Base-by-base conservation (phyloP, 2,329 filamentous ascomycete genomes). In the Penicillium fuscoglaucum region DNA sequence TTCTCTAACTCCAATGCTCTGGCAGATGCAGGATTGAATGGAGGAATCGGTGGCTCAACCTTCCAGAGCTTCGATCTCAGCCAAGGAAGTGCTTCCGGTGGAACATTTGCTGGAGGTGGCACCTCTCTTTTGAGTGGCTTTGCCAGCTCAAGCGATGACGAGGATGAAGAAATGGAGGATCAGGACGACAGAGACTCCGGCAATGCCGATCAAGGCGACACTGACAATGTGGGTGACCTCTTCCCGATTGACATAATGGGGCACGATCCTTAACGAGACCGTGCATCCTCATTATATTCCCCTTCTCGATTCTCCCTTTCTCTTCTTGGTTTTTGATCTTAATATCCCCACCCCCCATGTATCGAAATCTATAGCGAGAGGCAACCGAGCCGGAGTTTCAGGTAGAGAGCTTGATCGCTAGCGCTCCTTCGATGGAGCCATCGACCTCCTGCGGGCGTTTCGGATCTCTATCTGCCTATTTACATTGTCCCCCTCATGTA, bases 61-160 rank as follows among this genome's bases (percentile, higher is more conserved):
- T 81, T 85, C 59, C 82, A 84, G 66, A 82, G 78, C 63, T 86
- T 92, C 70, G 90, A 93, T 63, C 78, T 90, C 55, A 81, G 88
- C 63, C 86, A 87, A 66, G 83, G 84, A 61, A 84, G 82, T 58
- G 87, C 86, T 59, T 88, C 88, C 51, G 87, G 88, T 52, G 88
- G 88, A 1, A 84, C 84, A 15, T 93, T 93, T 73, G 86, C 87
- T 43, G 87, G 87, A 41, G 89, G 89, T 51, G 70, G 70, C 51
- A 72, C 68, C 52, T 89, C 90, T 31, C 80, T 96, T 60, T 84
- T 95, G 29, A 93, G 90, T 71, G 92, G 93, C 52, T 98, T 98
- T 76, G 93, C 91, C 71, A 96, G 92, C 77, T 95, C 90, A 49
- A 96, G 92, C 70, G 92, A 96, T 70, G 93, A 97, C 75, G 95